Conservation (phyloP, 2,329 filamentous ascomycete species). For the Chrysoporthe cubensis region DNA sequence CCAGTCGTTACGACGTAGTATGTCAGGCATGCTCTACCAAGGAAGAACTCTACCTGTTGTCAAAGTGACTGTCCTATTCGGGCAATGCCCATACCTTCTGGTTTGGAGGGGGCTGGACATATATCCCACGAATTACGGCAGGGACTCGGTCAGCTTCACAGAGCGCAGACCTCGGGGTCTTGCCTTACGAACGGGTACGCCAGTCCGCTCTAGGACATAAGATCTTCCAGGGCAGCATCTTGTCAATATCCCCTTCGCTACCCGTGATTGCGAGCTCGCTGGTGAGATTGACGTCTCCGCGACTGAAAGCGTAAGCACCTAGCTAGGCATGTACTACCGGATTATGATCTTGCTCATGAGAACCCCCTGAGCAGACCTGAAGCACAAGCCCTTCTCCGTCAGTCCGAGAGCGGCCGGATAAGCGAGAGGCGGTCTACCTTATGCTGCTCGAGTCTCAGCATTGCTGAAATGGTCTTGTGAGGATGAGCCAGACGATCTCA, state of each 20-base stretch:
- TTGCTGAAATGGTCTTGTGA: not conserved
- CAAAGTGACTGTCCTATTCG: not conserved
- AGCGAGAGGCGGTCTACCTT: not conserved
- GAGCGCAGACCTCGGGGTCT: not conserved
- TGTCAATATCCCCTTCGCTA: not conserved
- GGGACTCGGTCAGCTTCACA: not conserved
- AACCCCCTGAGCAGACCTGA: not conserved
- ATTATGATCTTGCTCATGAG: not conserved
- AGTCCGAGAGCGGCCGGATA: not conserved
- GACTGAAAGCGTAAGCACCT: not conserved
- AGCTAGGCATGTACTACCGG: not conserved
- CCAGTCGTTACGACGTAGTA: not conserved
- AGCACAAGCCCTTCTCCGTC: not conserved
- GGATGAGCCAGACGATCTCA: not conserved
- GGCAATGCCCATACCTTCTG: not conserved
- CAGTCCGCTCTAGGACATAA: not conserved
- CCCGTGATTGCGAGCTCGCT: not conserved
- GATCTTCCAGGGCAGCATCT: not conserved
- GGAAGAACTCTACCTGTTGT: not conserved
- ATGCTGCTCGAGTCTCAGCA: not conserved
- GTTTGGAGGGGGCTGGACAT: not conserved
- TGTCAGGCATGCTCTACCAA: not conserved
- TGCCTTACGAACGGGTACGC: not conserved
- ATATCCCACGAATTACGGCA: not conserved
- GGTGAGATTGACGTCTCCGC: not conserved